Base-by-base conservation (phyloP, 2,329 filamentous ascomycete species). In the Aspergillus fijiensis region DNA sequence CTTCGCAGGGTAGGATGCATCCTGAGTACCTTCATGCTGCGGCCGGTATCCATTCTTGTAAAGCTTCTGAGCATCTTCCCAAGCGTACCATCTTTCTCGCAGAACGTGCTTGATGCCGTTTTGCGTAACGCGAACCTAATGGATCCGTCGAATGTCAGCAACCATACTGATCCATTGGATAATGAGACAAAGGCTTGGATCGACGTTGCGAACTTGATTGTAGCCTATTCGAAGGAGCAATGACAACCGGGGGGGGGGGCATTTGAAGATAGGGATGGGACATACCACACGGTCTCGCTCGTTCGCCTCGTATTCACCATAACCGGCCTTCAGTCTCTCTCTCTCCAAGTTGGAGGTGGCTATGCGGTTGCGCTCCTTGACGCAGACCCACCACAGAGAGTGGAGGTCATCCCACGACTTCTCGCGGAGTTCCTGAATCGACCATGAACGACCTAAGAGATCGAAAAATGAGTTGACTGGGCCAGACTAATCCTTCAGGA, bases 371-470 rank as follows among this genome's bases (percentile, higher is more conserved):
- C 90, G 84, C 80, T 99, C 95, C 79, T 91, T 92, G 61, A 89
- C 85, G 74, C 95, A 98, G 58, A 92, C 85, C 92, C 93, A 99
- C 92, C 94, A 99, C 71, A 99, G 82, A 63, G 83, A 82, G 77
- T 98, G 93, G 69, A 99, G 79, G 75, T 98, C 93, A 63, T 96
- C 91, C 91, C 92, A 99, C 64, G 89, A 92, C 80, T 97, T 97
- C 64, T 85, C 83, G 64, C 93, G 85, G 70, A 99, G 82, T 80
- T 99, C 95, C 77, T 91, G 86, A 7, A 90, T 87, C 11, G 84
- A 87, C 95, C 95, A 99, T 29, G 87, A 81, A 57, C 95, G 86
- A 16, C 95, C 84, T 87, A 63, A 29, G 63, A 57, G 42, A 49
- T 33, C 10, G 33, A 47, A 29, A 23, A 48, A 70, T 42, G 70